Evolutionary conservation across 208 protist genomes (phyloP).

Genomic region (Crithidia mellificae): DNA sequence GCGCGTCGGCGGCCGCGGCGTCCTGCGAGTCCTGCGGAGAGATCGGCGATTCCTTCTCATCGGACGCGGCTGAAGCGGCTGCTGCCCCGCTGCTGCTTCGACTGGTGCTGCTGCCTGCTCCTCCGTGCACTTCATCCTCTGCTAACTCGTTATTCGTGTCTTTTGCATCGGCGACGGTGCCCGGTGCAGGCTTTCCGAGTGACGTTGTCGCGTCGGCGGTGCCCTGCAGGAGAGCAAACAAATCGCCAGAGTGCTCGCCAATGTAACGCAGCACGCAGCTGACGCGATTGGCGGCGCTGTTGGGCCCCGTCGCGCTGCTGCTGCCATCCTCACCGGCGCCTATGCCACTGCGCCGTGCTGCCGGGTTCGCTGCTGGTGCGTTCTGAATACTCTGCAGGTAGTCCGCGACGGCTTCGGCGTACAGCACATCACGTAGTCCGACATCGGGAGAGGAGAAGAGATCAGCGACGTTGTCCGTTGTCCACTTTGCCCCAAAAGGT

Average conservation of each 20-base stretch:
- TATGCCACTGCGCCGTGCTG: neutral
- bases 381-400: slow-evolving; percentile 31
- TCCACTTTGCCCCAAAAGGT: slow-evolving; percentile 13
- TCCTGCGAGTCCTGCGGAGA: neutral
- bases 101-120: neutral
- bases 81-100: neutral
- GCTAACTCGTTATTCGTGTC: neutral
- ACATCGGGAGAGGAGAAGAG: slow-evolving; percentile 9
- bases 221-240: slow-evolving; percentile 29
- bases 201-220: neutral
- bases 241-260: neutral
- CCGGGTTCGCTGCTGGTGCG: neutral
- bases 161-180: neutral
- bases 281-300: slow-evolving; percentile 1
- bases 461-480: slow-evolving; percentile 18
- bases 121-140: neutral
- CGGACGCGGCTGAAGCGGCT: neutral
- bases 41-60: neutral
- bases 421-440: slow-evolving; percentile 17
- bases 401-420: slow-evolving; percentile 14
- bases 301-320: neutral
- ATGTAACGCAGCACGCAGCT: slow-evolving; percentile 24
- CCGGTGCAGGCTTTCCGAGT: neutral
- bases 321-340: neutral
- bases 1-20: neutral